Conservation (phyloP, 192 early-diverging fungal genomes). For the Coemansia guatemalensis region DNA sequence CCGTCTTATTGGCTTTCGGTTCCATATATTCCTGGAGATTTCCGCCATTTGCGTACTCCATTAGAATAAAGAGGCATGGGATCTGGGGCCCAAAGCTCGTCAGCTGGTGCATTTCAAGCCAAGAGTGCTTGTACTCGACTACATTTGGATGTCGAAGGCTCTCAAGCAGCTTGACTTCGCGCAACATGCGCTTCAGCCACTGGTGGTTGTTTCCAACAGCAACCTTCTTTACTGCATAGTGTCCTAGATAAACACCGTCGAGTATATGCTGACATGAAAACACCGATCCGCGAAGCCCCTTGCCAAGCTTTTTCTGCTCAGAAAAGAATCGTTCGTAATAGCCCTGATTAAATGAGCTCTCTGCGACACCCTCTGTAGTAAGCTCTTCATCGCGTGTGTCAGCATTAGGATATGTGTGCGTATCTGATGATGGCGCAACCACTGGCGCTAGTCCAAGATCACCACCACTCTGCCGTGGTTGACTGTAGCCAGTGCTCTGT, state of each 20-base stretch:
- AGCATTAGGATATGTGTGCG: not conserved
- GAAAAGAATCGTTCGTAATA: conserved; percentile 94
- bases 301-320: conserved; percentile 83
- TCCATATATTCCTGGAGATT: conserved; percentile 92
- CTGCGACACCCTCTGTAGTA: conserved; percentile 44
- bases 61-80: conserved; percentile 92
- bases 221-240: conserved; percentile 94
- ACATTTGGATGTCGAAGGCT: conserved; percentile 89
- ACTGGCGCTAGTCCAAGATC: not conserved
- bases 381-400: not conserved
- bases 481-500: not conserved
- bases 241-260: conserved; percentile 70
- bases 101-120: conserved; percentile 83
- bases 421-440: not conserved
- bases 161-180: conserved; percentile 92
- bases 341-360: conserved; percentile 85
- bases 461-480: not conserved
- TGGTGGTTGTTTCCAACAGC: conserved; percentile 86
- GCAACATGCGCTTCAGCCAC: conserved; percentile 91
- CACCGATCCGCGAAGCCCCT: conserved; percentile 87
- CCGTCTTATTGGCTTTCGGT: conserved; percentile 6
- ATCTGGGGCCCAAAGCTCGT: conserved; percentile 76
- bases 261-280: conserved; percentile 84
- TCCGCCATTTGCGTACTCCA: conserved; percentile 94
- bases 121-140: conserved; percentile 93